Evolutionary conservation across 306 rosid species (phyloP).

Genomic region (Corylus avellana): DNA sequence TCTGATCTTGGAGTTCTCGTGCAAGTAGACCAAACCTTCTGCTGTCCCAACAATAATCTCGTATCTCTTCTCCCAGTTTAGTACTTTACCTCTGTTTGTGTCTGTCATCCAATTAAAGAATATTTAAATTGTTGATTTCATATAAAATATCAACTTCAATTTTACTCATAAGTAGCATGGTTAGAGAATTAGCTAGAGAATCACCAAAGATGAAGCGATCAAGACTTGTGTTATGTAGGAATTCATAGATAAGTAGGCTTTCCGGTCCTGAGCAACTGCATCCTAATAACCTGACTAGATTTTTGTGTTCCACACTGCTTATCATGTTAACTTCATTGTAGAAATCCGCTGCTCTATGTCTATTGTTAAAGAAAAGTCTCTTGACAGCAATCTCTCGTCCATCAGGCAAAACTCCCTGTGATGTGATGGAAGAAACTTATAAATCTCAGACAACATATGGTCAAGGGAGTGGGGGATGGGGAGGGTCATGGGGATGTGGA

Average conservation of each 20-base stretch:
- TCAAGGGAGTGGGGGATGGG: background rate
- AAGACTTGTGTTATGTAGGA: conserved; percentile 78
- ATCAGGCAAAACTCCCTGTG: conserved; percentile 67
- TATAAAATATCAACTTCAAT: background rate
- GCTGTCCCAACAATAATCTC: conserved; percentile 70
- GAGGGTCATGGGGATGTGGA: conserved; percentile 19
- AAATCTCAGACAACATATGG: conserved; percentile 3
- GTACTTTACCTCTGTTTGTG: conserved; percentile 54
- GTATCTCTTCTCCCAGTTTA: conserved; percentile 81
- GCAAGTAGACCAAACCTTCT: conserved; percentile 84
- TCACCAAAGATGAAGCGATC: conserved; percentile 85
- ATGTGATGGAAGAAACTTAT: conserved; percentile 9
- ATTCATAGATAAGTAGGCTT: conserved; percentile 88
- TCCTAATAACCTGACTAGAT: conserved; percentile 77
- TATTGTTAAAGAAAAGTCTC: conserved; percentile 81
- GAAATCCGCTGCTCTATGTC: conserved; percentile 84
- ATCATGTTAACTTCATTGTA: conserved; percentile 87
- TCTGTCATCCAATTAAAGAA: conserved; percentile 42
- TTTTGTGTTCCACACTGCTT: conserved; percentile 82
- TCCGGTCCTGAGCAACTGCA: conserved; percentile 96
- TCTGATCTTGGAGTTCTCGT: conserved; percentile 58
- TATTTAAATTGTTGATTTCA: background rate
- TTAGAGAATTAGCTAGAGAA: background rate
- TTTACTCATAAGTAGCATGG: background rate
- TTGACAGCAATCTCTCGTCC: conserved; percentile 95